Evolutionary conservation across 257 asterid genomes (phyloP).

Genomic region (Fraxinus anomala): DNA sequence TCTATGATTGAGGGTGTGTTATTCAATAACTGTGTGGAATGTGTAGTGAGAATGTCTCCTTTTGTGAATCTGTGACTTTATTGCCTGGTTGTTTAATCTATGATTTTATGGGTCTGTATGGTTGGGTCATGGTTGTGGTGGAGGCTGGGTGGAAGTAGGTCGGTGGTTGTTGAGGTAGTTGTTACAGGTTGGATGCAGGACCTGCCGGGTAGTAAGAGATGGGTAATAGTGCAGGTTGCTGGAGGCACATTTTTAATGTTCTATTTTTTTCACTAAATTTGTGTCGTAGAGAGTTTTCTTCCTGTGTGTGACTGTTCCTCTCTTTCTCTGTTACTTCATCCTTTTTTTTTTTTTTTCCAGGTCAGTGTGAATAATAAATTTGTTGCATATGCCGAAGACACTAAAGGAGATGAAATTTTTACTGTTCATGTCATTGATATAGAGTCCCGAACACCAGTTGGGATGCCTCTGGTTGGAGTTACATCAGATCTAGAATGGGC

Average conservation of each 20-base stretch:
- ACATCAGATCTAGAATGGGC: slow-evolving; percentile 82
- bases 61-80: not conserved
- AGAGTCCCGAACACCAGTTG: slow-evolving; percentile 69
- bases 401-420: slow-evolving; percentile 88
- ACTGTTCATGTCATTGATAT: slow-evolving; percentile 76
- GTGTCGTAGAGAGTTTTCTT: slow-evolving; percentile 1
- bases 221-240: not conserved
- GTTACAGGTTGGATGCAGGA: not conserved
- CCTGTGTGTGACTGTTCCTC: slow-evolving; percentile 2
- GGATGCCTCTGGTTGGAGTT: slow-evolving; percentile 67
- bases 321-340: slow-evolving; percentile 1
- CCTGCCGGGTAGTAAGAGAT: not conserved
- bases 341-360: slow-evolving; percentile 38
- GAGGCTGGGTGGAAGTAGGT: not conserved
- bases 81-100: not conserved
- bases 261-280: not conserved
- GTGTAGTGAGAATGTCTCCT: not conserved
- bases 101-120: not conserved
- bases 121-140: not conserved
- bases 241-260: not conserved
- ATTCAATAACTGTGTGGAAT: not conserved
- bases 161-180: not conserved
- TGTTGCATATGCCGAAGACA: slow-evolving; percentile 93
- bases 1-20: not conserved
- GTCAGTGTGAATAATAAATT: slow-evolving; percentile 77